Conservation (phyloP, 1,284 basidiomycete species). For the Ceratobasidium sp. region DNA sequence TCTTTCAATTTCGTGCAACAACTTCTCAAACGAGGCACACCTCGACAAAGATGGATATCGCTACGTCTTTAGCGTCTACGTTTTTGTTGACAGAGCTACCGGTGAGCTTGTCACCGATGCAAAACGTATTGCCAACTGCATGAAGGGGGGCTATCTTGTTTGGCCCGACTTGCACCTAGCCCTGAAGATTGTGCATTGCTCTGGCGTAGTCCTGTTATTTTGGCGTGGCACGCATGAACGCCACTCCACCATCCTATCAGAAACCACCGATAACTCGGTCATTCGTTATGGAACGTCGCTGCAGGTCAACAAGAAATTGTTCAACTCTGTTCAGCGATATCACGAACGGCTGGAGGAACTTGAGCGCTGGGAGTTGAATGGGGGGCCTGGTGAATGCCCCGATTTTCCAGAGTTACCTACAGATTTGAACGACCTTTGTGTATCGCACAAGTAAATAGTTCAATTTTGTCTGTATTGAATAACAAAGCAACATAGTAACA, state of each 20-base stretch:
- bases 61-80: constrained; percentile 7
- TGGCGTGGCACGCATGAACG: background rate
- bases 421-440: too few relatives aligned
- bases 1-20: background rate
- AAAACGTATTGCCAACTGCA: background rate
- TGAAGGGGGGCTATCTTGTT: background rate
- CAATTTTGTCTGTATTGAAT: too few relatives aligned
- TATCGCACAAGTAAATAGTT: too few relatives aligned
- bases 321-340: background rate
- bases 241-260: background rate
- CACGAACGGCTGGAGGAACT: background rate
- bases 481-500: too few relatives aligned
- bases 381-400: background rate
- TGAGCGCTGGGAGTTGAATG: background rate
- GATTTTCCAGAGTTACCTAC: too few relatives aligned
- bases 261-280: background rate
- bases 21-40: constrained; percentile 6
- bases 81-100: background rate
- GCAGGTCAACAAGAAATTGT: background rate
- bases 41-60: background rate
- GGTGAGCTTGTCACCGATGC: background rate
- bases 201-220: background rate
- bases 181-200: background rate
- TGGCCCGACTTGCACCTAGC: constrained; percentile 1
- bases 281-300: background rate